A percentile compares a stretch with the other conserved stretches of the same genome.
Conservation (phyloP, 345 rosid genomes). For the Gossypium turneri region DNA sequence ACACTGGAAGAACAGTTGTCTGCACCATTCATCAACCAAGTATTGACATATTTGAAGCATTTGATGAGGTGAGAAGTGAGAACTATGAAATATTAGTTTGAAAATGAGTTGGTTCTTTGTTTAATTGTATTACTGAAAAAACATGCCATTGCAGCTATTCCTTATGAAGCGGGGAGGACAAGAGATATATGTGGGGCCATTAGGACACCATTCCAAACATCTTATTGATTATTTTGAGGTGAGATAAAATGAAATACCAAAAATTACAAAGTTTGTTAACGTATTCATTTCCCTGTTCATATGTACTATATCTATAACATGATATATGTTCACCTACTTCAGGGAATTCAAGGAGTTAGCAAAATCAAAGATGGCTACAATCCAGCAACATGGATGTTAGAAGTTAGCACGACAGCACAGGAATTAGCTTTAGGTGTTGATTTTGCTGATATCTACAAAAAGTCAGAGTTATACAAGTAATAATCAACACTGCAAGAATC, state of each 20-base stretch:
- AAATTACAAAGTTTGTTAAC: not conserved
- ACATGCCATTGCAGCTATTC: constrained; percentile 44
- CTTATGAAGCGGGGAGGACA: constrained; percentile 72
- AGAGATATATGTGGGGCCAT: constrained; percentile 77
- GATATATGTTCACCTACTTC: not conserved
- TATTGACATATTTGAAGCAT: constrained; percentile 86
- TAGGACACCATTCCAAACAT: constrained; percentile 59
- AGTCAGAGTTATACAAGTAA: constrained; percentile 60
- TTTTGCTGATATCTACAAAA: constrained; percentile 53
- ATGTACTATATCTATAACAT: not conserved
- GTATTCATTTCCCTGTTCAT: not conserved
- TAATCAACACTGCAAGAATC: not conserved
- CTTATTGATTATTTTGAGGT: constrained; percentile 72
- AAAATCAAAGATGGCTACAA: constrained; percentile 71
- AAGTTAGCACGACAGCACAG: constrained; percentile 53
- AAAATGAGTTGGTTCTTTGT: not conserved
- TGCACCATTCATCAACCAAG: constrained; percentile 98
- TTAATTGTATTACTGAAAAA: not conserved
- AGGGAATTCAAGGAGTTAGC: constrained; percentile 55
- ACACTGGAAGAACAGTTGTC: constrained; percentile 85
- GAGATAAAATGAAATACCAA: not conserved
- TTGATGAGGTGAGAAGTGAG: constrained; percentile 73
- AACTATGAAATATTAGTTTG: not conserved
- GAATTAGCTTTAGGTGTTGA: constrained; percentile 59
- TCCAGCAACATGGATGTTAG: constrained; percentile 93